These are phyloP conservation scores for Nyssa sinensis DNA, from an alignment of 148 eudicot species.

Conservation along the genomic window DNA sequence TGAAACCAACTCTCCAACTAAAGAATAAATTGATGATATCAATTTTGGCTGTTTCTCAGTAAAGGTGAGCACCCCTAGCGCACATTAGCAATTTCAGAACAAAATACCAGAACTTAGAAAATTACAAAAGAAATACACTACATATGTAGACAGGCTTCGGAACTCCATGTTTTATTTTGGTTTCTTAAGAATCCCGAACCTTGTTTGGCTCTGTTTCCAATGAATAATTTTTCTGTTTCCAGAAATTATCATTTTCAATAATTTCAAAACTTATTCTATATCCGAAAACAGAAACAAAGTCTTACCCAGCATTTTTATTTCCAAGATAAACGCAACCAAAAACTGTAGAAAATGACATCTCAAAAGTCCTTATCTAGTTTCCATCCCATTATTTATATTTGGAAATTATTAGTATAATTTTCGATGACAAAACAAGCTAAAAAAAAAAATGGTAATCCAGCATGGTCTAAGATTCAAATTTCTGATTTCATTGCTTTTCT, in stretches of 20 bases:
- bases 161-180: not conserved
- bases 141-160: not conserved
- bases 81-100: not conserved
- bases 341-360: not conserved
- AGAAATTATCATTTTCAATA: no score
- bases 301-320: not conserved
- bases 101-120: not conserved
- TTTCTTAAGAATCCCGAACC: not conserved
- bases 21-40: not conserved
- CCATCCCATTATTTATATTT: no score
- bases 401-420: not conserved
- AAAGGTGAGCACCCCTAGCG: constrained; percentile 14
- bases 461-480: not conserved
- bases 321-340: not conserved
- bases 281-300: not conserved
- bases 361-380: not conserved
- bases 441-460: no score
- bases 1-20: constrained; percentile 6
- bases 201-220: not conserved
- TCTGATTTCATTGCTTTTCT: not conserved
- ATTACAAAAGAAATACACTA: not conserved
- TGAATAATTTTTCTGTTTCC: not conserved
- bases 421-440: not conserved
- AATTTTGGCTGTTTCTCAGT: not conserved
- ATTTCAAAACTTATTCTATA: not conserved